Evolutionary conservation across 768 basidiomycete species (phyloP).

Genomic region (Lactarius evosmus): DNA sequence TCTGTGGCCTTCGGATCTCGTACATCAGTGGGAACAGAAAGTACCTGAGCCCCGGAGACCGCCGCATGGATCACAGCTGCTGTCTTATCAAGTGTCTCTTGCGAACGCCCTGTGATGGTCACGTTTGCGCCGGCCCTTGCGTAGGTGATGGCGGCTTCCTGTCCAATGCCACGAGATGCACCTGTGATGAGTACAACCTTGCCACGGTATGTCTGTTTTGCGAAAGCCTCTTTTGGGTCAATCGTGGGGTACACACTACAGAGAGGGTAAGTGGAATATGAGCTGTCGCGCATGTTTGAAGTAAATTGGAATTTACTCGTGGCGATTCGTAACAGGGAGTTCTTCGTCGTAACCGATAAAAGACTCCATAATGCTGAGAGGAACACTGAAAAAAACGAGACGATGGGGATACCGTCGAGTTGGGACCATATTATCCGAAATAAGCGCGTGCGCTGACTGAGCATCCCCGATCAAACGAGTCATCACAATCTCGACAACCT

Average conservation of each 20-base stretch:
- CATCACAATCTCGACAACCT: no score
- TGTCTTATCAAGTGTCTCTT: constrained; percentile 18
- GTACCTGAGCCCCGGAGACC: constrained; percentile 6
- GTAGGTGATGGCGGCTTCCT: constrained; percentile 19
- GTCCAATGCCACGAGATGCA: constrained; percentile 20
- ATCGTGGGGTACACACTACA: background rate
- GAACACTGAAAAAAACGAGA: background rate
- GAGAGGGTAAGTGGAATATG: background rate
- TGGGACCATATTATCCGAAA: background rate
- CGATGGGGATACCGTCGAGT: background rate
- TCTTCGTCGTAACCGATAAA: background rate
- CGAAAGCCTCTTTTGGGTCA: background rate
- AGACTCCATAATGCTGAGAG: background rate
- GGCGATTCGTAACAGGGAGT: background rate
- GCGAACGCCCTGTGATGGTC: constrained; percentile 17
- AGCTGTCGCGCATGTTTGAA: background rate
- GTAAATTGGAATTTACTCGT: no score
- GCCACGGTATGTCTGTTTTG: constrained; percentile 16
- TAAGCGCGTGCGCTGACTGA: no score
- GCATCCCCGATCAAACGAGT: no score
- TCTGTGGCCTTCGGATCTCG: constrained; percentile 1
- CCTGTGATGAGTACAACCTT: constrained; percentile 28
- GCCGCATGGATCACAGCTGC: constrained; percentile 10
- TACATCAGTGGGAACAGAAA: no score
- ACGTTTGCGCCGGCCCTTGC: constrained; percentile 20